Evolutionary conservation across 225 moss, liverwort and hornwort genomes (phyloP), one percentile per base, ranked within the genome.

Genomic region (Pseudisothecium myosuroides): DNA sequence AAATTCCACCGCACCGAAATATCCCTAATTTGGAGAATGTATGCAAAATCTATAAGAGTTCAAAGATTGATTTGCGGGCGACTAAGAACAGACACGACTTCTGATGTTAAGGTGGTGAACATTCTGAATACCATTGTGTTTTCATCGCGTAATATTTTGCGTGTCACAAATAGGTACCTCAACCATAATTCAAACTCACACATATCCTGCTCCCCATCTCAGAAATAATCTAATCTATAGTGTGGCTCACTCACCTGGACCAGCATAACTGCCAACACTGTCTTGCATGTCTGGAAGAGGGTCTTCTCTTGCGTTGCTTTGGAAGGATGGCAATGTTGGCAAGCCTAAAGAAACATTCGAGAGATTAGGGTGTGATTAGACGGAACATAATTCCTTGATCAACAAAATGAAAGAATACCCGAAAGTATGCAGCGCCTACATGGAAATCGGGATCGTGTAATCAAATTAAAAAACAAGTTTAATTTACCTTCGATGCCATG

Each of bases 261-360:
- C 89, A 79, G 68, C 78, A 45, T 91, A 87, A 73, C 76, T 84
- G 68, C 87, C 91, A 77, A 65, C 62, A 86, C 91, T 84, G 84
- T 88, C 91, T 65, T 91, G 94, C 92, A 94, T 92, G 58, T 94
- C 94, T 61, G 87, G 88, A 76, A 92, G 88, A 55, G 84, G 63
- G 67, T 89, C 89, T 85, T 92, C 94, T 87, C 88, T 84, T 69
- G 55, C 76, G 78, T 84, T 90, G 71, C 87, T 88, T 66, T 90
- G 91, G 69, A 90, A 92, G 62, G 74, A 55, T 58, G 91, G 88
- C 78, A 92, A 63, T 77, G 65, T 76, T 73, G 88, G 83, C 87
- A 92, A 88, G 31, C 92, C 94, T 94, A 88, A 66, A 79, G 63
- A 45, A 77, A 63, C 32, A 54, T 32, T 85, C 83, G 66, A 76